phyloP scores from a whole-genome alignment of 2,329 filamentous ascomycete species.

The Podosphaera fusca region DNA sequence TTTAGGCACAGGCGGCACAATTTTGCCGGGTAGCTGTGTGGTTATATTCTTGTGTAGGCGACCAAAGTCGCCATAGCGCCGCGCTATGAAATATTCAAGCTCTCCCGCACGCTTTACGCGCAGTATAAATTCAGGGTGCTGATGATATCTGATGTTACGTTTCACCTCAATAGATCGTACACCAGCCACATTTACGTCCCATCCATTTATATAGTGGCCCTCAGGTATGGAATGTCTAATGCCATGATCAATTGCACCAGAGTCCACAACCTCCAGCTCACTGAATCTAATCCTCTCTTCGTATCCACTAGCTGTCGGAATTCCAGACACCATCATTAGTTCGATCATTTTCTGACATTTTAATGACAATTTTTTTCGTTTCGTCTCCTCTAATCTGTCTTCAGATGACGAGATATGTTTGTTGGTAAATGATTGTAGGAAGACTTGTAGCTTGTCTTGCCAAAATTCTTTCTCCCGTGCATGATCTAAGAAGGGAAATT shows the following conservation, averaged over 20 bases:
- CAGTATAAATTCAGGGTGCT: conserved; percentile 82
- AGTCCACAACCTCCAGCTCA: conserved; percentile 89
- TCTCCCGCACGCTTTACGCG: conserved; percentile 60
- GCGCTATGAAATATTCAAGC: conserved; percentile 55
- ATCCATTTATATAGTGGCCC: conserved; percentile 79
- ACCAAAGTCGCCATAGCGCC: conserved; percentile 73
- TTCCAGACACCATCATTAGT: conserved; percentile 97
- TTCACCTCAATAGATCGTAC: conserved; percentile 63
- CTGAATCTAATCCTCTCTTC: conserved; percentile 93
- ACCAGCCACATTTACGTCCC: conserved; percentile 88
- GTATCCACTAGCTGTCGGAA: conserved; percentile 87
- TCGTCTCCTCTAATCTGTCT: conserved; percentile 87
- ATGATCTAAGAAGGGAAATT: conserved; percentile 93
- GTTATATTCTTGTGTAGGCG: conserved; percentile 58
- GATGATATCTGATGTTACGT: conserved; percentile 71
- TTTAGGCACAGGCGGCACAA: conserved; percentile 63
- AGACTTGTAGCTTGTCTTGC: conserved; percentile 94
- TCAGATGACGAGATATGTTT: conserved; percentile 96
- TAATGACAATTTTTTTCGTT: conserved; percentile 69
- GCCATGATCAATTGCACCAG: conserved; percentile 76
- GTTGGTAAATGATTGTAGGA: conserved; percentile 87
- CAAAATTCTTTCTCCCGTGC: conserved; percentile 97
- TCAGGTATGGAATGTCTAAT: conserved; percentile 71
- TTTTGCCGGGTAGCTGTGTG: conserved; percentile 71
- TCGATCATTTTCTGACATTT: conserved; percentile 94